These are phyloP conservation scores for Halophytophthora batemanensis DNA, from an alignment of 352 stramenopile species.

Conservation along the genomic window DNA sequence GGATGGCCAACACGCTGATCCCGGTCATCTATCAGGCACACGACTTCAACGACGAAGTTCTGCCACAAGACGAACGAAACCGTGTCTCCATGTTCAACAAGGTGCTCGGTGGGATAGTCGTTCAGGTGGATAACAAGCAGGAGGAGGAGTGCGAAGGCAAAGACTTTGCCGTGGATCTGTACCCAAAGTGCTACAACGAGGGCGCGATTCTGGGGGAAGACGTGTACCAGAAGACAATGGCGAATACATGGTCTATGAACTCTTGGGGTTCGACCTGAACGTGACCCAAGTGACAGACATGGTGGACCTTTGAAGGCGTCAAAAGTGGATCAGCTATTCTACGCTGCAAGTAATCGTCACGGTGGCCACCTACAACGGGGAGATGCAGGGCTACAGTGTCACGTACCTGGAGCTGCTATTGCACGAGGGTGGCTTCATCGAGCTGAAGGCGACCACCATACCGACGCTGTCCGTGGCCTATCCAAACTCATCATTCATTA, in stretches of 20 bases:
- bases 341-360: slow-evolving; percentile 25
- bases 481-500: not conserved
- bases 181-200: slow-evolving; percentile 22
- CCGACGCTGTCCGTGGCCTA: slow-evolving; percentile 4
- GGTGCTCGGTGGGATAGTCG: slow-evolving; percentile 17
- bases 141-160: slow-evolving; percentile 6
- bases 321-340: slow-evolving; percentile 25
- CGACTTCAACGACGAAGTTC: slow-evolving; percentile 22
- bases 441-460: slow-evolving; percentile 10
- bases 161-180: slow-evolving; percentile 16
- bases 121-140: slow-evolving; percentile 3
- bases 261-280: slow-evolving; percentile 20
- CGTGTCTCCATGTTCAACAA: slow-evolving; percentile 24
- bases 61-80: slow-evolving; percentile 10
- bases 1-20: slow-evolving; percentile 24
- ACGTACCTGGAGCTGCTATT: slow-evolving; percentile 23
- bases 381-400: slow-evolving; percentile 25
- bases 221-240: too few species aligned
- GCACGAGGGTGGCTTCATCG: slow-evolving; percentile 21
- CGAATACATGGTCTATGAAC: too few species aligned
- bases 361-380: slow-evolving; percentile 35
- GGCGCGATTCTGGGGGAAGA: too few species aligned
- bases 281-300: slow-evolving; percentile 3
- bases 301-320: slow-evolving; percentile 14
- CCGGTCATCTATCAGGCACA: slow-evolving; percentile 23